phyloP scores from a whole-genome alignment of 2,329 filamentous ascomycete species.

The Ophiostoma sp. region DNA sequence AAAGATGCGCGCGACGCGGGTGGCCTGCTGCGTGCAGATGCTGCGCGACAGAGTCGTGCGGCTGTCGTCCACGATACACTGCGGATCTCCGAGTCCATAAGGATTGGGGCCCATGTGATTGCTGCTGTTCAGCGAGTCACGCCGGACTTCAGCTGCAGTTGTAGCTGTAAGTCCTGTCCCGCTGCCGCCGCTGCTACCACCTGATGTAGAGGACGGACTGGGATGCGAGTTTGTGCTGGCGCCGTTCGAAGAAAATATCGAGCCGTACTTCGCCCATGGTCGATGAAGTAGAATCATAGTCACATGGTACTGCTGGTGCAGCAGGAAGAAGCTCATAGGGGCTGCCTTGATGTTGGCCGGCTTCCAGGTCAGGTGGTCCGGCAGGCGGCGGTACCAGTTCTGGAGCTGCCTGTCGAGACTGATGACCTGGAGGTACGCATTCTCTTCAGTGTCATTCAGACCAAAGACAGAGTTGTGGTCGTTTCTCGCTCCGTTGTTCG shows the following conservation, averaged over 20 bases:
- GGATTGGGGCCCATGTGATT: neutral
- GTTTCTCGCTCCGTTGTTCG: slow-evolving; percentile 19
- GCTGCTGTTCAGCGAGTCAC: slow-evolving; percentile 4
- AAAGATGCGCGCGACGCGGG: slow-evolving; percentile 48
- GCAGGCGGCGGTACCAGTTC: slow-evolving; percentile 49
- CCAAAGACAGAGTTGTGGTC: slow-evolving; percentile 33
- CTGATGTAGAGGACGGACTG: neutral
- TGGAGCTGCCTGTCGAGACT: slow-evolving; percentile 49
- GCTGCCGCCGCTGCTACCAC: neutral
- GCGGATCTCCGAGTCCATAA: neutral
- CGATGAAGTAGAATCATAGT: slow-evolving; percentile 49
- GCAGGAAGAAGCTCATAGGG: slow-evolving; percentile 47
- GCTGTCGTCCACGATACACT: slow-evolving; percentile 32
- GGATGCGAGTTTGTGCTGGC: slow-evolving; percentile 12
- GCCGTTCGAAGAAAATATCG: slow-evolving; percentile 33
- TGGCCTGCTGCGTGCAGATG: slow-evolving; percentile 51
- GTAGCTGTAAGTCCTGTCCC: neutral
- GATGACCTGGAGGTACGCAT: slow-evolving; percentile 46
- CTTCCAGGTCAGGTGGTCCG: slow-evolving; percentile 45
- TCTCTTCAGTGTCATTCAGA: slow-evolving; percentile 29
- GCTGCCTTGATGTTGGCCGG: slow-evolving; percentile 46
- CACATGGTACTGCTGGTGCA: slow-evolving; percentile 52
- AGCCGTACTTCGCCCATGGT: slow-evolving; percentile 48
- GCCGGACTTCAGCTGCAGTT: neutral
- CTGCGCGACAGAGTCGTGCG: slow-evolving; percentile 44